These are phyloP conservation scores for Anthostomella pinea DNA, from an alignment of 2,329 filamentous ascomycete genomes.

Conservation along the genomic window DNA sequence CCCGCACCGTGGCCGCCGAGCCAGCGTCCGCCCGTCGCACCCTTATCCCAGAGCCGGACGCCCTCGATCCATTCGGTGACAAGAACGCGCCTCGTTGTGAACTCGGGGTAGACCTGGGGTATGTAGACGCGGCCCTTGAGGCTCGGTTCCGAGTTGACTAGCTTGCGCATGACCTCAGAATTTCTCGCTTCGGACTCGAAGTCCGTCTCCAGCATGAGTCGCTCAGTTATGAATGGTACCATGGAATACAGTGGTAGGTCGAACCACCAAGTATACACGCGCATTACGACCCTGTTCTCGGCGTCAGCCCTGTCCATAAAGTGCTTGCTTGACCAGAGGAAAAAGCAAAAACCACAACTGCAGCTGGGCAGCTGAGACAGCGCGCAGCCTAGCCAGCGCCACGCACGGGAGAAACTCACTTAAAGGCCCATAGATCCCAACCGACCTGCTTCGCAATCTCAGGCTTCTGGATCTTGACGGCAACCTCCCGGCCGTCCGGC, in stretches of 20 bases:
- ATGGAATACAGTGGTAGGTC: slow-evolving; percentile 89
- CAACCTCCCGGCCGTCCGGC: slow-evolving; percentile 83
- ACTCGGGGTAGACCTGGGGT: slow-evolving; percentile 76
- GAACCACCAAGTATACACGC: slow-evolving; percentile 82
- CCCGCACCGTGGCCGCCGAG: slow-evolving; percentile 71
- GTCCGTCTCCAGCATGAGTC: slow-evolving; percentile 90
- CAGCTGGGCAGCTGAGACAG: too few species aligned
- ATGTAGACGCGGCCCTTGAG: slow-evolving; percentile 83
- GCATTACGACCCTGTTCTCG: slow-evolving; percentile 64
- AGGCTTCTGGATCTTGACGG: slow-evolving; percentile 93
- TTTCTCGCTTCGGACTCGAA: slow-evolving; percentile 91
- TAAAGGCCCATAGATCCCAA: slow-evolving; percentile 96
- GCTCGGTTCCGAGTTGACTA: slow-evolving; percentile 73
- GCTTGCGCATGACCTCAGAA: slow-evolving; percentile 74
- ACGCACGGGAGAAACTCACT: too few species aligned
- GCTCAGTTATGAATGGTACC: slow-evolving; percentile 89
- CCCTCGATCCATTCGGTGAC: slow-evolving; percentile 98
- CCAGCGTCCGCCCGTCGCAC: slow-evolving; percentile 74
- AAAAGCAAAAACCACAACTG: too few species aligned
- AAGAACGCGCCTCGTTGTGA: slow-evolving; percentile 80
- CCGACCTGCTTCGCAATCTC: slow-evolving; percentile 89
- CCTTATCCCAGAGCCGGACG: slow-evolving; percentile 87
- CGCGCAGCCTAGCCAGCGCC: too few species aligned
- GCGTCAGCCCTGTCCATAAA: too few species aligned
- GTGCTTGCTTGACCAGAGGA: too few species aligned